Evolutionary conservation across 306 rosid species (phyloP).

Genomic region (Coriaria nepalensis): DNA sequence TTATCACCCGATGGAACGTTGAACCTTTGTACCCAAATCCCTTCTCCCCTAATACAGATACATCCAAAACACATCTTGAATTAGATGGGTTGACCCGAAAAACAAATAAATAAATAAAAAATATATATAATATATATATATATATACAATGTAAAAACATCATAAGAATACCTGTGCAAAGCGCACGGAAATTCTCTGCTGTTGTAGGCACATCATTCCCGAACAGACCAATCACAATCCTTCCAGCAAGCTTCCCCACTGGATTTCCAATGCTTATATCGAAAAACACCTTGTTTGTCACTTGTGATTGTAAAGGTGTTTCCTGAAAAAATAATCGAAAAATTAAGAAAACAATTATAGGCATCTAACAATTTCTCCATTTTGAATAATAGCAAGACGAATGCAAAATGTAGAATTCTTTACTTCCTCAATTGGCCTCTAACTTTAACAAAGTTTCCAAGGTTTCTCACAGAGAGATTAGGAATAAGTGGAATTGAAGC

Average conservation of each 20-base stretch:
- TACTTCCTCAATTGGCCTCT: no score
- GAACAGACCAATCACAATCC: constrained; percentile 81
- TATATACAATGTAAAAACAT: background rate
- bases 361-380: background rate
- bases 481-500: no score
- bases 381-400: background rate
- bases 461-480: no score
- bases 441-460: no score
- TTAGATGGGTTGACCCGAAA: background rate
- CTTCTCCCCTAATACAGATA: constrained; percentile 55
- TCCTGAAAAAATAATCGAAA: constrained; percentile 19
- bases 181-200: constrained; percentile 84
- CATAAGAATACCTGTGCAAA: constrained; percentile 56
- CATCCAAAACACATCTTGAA: background rate
- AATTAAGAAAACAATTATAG: background rate
- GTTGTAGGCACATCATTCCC: constrained; percentile 97
- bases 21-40: constrained; percentile 89
- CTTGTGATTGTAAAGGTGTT: constrained; percentile 53
- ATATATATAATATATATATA: background rate
- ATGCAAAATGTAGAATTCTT: background rate
- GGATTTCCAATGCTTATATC: constrained; percentile 89
- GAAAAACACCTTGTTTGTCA: constrained; percentile 70
- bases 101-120: background rate
- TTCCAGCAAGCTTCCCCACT: constrained; percentile 78
- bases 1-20: constrained; percentile 75